phyloP scores from a whole-genome alignment of 306 rosid genomes.

The Acacia confusa region DNA sequence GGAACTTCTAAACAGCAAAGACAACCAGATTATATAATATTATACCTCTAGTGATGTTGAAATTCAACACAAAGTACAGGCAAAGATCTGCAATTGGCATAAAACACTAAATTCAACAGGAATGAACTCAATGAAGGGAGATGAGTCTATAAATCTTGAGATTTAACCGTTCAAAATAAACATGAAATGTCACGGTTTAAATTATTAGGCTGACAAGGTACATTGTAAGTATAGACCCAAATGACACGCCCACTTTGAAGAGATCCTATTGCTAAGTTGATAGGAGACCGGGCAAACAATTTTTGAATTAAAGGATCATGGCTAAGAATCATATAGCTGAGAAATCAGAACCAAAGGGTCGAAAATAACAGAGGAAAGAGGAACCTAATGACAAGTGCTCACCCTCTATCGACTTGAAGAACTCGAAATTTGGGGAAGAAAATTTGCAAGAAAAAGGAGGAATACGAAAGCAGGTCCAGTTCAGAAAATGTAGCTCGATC shows the following conservation, averaged over 20 bases:
- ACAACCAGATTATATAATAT: slow-evolving; percentile 28
- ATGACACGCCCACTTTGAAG: not conserved
- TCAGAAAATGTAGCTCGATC: slow-evolving; percentile 9
- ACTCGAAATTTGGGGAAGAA: not conserved
- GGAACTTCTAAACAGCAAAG: slow-evolving; percentile 6
- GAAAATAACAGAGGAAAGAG: not conserved
- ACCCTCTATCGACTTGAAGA: slow-evolving; percentile 6
- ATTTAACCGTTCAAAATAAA: slow-evolving; percentile 19
- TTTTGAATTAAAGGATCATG: not conserved
- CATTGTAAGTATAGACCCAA: not conserved
- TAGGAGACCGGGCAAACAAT: not conserved
- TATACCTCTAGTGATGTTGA: slow-evolving; percentile 27
- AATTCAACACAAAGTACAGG: not conserved
- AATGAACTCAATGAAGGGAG: not conserved
- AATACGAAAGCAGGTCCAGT: slow-evolving; percentile 10
- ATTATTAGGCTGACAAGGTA: slow-evolving; percentile 19
- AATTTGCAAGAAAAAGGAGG: not conserved
- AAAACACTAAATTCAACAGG: slow-evolving; percentile 15
- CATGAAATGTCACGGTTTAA: not conserved
- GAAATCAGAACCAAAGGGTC: not conserved
- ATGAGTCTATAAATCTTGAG: slow-evolving; percentile 13
- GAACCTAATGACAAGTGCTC: not conserved
- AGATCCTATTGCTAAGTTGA: not conserved
- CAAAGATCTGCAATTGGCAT: slow-evolving; percentile 22
- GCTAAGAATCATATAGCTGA: not conserved